Evolutionary conservation across 805 yeast species (phyloP).

Genomic region (Wickerhamiella kurtzmanii): DNA sequence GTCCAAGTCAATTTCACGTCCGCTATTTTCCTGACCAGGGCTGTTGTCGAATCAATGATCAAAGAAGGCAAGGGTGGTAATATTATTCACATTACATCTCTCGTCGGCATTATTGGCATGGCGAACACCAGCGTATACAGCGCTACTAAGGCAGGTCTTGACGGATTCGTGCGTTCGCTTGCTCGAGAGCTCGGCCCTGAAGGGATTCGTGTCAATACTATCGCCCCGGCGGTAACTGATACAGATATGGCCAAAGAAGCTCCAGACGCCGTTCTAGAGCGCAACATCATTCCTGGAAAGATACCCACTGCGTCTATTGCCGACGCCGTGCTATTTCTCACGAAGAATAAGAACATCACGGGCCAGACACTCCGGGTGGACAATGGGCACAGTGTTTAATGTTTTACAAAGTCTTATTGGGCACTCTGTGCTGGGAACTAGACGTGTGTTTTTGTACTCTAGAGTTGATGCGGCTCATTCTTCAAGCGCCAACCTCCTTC

Average conservation of each 20-base stretch:
- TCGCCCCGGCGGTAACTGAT: conserved; percentile 54
- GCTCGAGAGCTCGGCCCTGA: conserved; percentile 45
- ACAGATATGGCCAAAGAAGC: conserved; percentile 56
- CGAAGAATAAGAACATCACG: neutral
- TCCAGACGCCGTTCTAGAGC: no score
- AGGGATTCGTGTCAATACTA: conserved; percentile 46
- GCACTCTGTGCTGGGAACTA: no score
- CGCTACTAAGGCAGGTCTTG: conserved; percentile 58
- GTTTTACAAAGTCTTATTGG: no score
- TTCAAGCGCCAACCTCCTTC: no score
- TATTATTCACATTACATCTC: conserved; percentile 55
- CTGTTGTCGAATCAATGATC: conserved; percentile 40
- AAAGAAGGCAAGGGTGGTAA: conserved; percentile 22
- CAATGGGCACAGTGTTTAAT: no score
- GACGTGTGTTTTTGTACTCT: no score
- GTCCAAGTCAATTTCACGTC: conserved; percentile 45
- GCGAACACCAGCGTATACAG: conserved; percentile 53
- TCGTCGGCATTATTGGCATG: conserved; percentile 31
- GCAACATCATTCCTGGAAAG: neutral
- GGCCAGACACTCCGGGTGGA: neutral
- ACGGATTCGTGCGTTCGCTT: conserved; percentile 45
- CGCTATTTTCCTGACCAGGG: conserved; percentile 46
- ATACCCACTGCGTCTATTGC: neutral
- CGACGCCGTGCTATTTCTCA: neutral
- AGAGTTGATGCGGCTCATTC: no score